Conservation (phyloP, 441 rosid species). For the Pelargonium citronellum region DNA sequence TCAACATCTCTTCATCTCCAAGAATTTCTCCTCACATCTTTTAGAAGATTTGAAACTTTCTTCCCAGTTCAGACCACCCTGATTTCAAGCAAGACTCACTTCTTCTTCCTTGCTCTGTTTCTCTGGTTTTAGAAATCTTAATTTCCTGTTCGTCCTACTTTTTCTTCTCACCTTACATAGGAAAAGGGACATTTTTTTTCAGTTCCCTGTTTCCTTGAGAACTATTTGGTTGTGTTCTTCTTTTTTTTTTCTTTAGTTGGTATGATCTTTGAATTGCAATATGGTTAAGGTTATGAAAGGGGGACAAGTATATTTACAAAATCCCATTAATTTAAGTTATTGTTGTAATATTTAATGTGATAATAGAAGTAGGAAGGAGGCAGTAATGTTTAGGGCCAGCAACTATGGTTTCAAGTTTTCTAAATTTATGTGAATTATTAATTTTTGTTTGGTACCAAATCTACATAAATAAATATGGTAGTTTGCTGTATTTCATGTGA, state of each 20-base stretch:
- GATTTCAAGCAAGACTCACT: too few species aligned
- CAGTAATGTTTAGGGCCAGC: not conserved
- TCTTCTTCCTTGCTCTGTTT: too few species aligned
- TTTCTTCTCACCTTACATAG: slow-evolving; percentile 11
- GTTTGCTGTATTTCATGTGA: slow-evolving; percentile 41
- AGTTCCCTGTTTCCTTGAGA: slow-evolving; percentile 17
- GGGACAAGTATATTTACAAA: too few species aligned
- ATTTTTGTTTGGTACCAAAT: not conserved
- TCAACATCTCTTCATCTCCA: not conserved
- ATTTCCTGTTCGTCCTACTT: not conserved
- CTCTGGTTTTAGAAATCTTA: too few species aligned
- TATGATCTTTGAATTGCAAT: too few species aligned
- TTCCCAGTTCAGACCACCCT: not conserved
- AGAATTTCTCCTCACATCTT: not conserved
- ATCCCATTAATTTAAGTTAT: too few species aligned
- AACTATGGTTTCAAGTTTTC: not conserved
- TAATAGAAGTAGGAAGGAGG: not conserved
- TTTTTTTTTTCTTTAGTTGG: too few species aligned
- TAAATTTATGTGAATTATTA: not conserved
- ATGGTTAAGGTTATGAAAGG: too few species aligned
- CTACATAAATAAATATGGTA: not conserved
- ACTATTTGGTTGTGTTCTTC: slow-evolving; percentile 3
- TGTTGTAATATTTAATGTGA: too few species aligned
- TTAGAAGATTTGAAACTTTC: not conserved
- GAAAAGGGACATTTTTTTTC: slow-evolving; percentile 19